phyloP scores from a whole-genome alignment of 768 basidiomycete species.

The Lactifluus pinguis region DNA sequence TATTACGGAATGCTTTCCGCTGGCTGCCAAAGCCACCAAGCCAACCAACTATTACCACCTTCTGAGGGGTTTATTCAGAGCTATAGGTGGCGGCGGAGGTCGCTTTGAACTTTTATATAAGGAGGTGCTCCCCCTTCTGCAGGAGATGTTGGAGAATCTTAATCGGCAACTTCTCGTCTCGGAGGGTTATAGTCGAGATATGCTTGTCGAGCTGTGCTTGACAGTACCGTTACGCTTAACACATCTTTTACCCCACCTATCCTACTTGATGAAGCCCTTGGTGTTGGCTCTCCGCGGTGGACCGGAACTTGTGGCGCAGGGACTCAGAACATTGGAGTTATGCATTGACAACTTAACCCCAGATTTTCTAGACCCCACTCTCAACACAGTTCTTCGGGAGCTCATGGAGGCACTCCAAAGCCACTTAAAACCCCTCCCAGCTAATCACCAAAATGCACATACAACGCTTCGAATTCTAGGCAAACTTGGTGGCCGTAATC shows the following conservation, averaged over 20 bases:
- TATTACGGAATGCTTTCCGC: constrained; percentile 92
- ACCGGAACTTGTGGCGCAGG: constrained; percentile 88
- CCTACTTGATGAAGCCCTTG: constrained; percentile 93
- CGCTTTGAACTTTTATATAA: constrained; percentile 92
- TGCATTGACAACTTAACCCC: constrained; percentile 98
- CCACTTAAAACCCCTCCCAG: constrained; percentile 83
- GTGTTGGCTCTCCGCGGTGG: constrained; percentile 83
- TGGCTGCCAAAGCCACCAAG: constrained; percentile 85
- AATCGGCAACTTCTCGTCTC: constrained; percentile 84
- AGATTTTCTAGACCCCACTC: constrained; percentile 94
- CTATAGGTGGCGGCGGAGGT: constrained; percentile 86
- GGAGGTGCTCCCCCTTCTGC: constrained; percentile 90
- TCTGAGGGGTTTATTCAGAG: constrained; percentile 85
- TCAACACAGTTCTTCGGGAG: constrained; percentile 85
- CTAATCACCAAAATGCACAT: constrained; percentile 83
- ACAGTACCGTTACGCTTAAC: constrained; percentile 94
- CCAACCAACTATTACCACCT: constrained; percentile 91
- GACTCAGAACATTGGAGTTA: constrained; percentile 91
- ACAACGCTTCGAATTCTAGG: constrained; percentile 94
- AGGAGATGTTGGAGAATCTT: constrained; percentile 93
- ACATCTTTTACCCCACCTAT: constrained; percentile 89
- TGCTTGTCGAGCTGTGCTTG: constrained; percentile 94
- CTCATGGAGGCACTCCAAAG: constrained; percentile 92
- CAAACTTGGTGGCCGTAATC: constrained; percentile 91
- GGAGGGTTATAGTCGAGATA: constrained; percentile 73